Percentiles rank a stretch among this genome's conserved stretches.
These are phyloP conservation scores for Aegle marmelos DNA, from an alignment of 345 rosid species.

Conservation along the genomic window DNA sequence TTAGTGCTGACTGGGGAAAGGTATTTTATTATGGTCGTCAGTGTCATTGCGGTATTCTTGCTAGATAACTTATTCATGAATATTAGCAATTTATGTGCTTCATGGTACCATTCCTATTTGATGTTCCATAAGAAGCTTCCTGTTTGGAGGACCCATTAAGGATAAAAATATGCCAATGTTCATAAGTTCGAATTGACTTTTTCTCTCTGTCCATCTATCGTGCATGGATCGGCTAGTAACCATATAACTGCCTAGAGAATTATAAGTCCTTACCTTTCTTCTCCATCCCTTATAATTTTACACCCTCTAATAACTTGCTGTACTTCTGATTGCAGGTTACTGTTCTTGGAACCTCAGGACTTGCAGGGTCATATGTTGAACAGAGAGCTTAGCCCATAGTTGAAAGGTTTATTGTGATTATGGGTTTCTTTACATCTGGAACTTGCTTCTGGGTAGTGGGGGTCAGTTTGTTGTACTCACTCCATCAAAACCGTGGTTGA, in stretches of 20 bases:
- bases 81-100: not conserved
- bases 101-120: not conserved
- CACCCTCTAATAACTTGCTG: not conserved
- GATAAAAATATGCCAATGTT: not conserved
- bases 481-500: slow-evolving; percentile 7
- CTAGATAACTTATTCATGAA: not conserved
- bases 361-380: slow-evolving; percentile 88
- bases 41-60: not conserved
- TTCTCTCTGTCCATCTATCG: not conserved
- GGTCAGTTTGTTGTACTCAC: not conserved
- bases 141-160: not conserved
- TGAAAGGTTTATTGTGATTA: not conserved
- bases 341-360: slow-evolving; percentile 88
- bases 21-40: slow-evolving; percentile 32
- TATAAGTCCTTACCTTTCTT: not conserved
- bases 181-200: not conserved
- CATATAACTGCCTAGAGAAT: not conserved
- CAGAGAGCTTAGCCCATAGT: slow-evolving; percentile 48
- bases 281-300: too few relatives aligned
- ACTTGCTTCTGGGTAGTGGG: slow-evolving; percentile 7
- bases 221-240: not conserved
- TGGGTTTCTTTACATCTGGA: not conserved
- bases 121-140: not conserved
- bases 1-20: slow-evolving; percentile 93
- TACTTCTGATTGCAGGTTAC: slow-evolving; percentile 54